Conservation (phyloP, 352 stramenopile species). For the Globisporangium megalacanthum region DNA sequence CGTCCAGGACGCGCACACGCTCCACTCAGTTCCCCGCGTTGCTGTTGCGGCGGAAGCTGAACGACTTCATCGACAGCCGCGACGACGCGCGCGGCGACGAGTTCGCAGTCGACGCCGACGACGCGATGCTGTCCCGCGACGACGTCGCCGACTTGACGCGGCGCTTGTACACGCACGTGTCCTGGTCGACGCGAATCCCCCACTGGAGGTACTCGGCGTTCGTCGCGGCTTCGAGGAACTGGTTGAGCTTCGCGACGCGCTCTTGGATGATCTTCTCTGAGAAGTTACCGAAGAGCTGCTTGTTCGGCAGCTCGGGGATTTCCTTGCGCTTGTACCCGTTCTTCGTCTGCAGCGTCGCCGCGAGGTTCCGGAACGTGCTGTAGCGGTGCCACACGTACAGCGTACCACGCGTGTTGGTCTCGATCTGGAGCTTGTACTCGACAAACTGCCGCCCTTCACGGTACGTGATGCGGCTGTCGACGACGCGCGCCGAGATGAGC, state of each 20-base stretch:
- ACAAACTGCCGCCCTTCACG: conserved; percentile 64
- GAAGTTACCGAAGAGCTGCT: conserved; percentile 68
- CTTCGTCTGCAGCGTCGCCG: conserved; percentile 66
- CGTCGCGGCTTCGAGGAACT: conserved; percentile 68
- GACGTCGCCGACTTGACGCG: conserved; percentile 45
- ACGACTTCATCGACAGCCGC: conserved; percentile 64
- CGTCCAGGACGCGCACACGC: too few species aligned
- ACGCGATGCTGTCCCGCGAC: conserved; percentile 33
- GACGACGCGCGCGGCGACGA: conserved; percentile 55
- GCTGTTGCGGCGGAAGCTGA: conserved; percentile 62
- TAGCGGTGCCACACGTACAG: conserved; percentile 74
- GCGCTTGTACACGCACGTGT: conserved; percentile 72
- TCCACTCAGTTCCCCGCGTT: conserved; percentile 38
- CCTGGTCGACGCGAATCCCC: conserved; percentile 69
- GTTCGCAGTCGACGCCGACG: conserved; percentile 29
- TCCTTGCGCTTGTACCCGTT: conserved; percentile 71
- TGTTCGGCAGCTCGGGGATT: conserved; percentile 69
- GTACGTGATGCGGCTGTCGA: conserved; percentile 66
- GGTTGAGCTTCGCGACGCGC: conserved; percentile 62
- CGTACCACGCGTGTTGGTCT: conserved; percentile 63
- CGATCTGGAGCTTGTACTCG: conserved; percentile 73
- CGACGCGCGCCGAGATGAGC: conserved; percentile 62
- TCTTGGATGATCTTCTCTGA: conserved; percentile 76
- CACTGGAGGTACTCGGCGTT: conserved; percentile 73
- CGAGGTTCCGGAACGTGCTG: conserved; percentile 75